Percentiles rank a stretch among this genome's conserved stretches.
phyloP scores from a whole-genome alignment of 169 alveolate species.

The Eimeria falciformis region DNA sequence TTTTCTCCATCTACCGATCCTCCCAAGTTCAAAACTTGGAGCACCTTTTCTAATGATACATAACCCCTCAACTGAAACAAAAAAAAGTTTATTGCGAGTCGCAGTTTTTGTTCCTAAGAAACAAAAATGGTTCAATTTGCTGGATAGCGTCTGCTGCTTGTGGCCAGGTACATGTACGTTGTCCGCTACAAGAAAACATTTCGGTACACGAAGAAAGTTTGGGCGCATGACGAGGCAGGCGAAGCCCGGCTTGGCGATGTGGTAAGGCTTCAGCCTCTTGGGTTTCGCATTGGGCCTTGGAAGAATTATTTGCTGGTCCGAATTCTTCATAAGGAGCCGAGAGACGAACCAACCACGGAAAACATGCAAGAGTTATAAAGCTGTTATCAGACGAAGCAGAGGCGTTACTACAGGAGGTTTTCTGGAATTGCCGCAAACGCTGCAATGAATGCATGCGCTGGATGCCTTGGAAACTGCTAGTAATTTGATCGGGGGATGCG shows the following conservation, averaged over 20 bases:
- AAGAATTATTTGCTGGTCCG: conserved; percentile 74
- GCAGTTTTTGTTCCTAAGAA: neutral
- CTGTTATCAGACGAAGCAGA: too few species aligned
- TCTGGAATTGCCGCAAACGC: neutral
- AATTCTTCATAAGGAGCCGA: conserved; percentile 75
- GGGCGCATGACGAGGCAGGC: conserved; percentile 92
- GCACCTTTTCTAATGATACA: neutral
- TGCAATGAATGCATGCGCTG: neutral
- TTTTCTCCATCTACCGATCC: neutral
- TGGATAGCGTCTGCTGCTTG: too few species aligned
- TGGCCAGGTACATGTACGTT: conserved; percentile 90
- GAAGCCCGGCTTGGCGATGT: conserved; percentile 92
- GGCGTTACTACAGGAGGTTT: too few species aligned
- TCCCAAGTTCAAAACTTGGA: too few species aligned
- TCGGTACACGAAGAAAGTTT: conserved; percentile 90
- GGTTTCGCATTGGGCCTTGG: conserved; percentile 86
- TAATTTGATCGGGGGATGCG: too few species aligned
- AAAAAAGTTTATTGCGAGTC: neutral
- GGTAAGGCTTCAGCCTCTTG: conserved; percentile 94
- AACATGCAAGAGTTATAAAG: too few species aligned
- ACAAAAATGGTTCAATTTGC: too few species aligned
- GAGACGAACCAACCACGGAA: conserved; percentile 24
- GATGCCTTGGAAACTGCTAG: too few species aligned
- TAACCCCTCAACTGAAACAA: neutral
- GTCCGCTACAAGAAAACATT: conserved; percentile 92